Evolutionary conservation across 371 early-diverging fungal genomes (phyloP).

Genomic region (Parasitella parasitica): DNA sequence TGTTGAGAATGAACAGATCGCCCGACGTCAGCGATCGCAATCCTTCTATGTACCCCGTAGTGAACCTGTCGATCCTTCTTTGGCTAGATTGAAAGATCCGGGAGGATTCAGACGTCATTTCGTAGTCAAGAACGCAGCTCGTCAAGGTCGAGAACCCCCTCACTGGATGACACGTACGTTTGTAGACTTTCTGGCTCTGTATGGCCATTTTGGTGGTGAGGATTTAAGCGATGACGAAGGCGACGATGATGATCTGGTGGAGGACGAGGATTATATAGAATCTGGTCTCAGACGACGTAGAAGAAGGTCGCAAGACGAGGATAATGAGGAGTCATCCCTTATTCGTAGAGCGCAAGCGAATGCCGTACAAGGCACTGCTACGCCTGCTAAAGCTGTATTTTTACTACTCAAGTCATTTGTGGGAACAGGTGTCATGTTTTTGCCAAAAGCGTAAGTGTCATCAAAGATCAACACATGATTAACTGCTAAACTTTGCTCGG

Average conservation of each 20-base stretch:
- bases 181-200: slow-evolving; percentile 90
- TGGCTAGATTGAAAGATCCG: slow-evolving; percentile 60
- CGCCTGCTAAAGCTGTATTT: slow-evolving; percentile 81
- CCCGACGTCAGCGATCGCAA: slow-evolving; percentile 38
- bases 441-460: slow-evolving; percentile 21
- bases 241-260: slow-evolving; percentile 23
- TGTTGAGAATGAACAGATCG: slow-evolving; percentile 33
- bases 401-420: slow-evolving; percentile 85
- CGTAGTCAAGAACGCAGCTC: slow-evolving; percentile 73
- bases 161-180: slow-evolving; percentile 83
- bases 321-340: slow-evolving; percentile 44
- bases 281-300: slow-evolving; percentile 18
- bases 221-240: slow-evolving; percentile 47
- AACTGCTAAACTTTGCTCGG: neutral
- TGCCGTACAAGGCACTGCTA: slow-evolving; percentile 74
- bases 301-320: slow-evolving; percentile 14
- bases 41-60: slow-evolving; percentile 38
- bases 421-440: slow-evolving; percentile 60
- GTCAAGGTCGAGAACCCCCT: slow-evolving; percentile 64
- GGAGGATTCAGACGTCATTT: slow-evolving; percentile 93
- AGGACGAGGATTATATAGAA: slow-evolving; percentile 18
- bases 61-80: slow-evolving; percentile 34
- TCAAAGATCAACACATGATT: neutral
- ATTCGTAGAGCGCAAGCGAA: slow-evolving; percentile 57
- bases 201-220: slow-evolving; percentile 93